Conservation (phyloP, 2,329 filamentous ascomycete species). For the Sclerotinia trifoliorum region DNA sequence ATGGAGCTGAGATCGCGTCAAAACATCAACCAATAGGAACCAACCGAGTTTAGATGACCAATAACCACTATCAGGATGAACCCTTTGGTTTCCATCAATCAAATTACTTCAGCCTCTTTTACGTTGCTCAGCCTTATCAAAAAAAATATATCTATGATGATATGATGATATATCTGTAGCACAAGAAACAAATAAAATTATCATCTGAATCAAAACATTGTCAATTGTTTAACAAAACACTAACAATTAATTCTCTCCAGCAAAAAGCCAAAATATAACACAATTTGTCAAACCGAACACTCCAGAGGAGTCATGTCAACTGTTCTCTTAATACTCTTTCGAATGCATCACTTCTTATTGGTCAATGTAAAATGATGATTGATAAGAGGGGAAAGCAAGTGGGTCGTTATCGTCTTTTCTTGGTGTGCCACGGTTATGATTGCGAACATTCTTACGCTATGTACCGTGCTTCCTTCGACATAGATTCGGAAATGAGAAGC, state of each 20-base stretch:
- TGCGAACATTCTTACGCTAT: background rate
- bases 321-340: background rate
- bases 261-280: background rate
- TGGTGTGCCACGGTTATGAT: background rate
- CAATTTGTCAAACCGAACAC: slow-evolving; percentile 13
- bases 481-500: background rate
- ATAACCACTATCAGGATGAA: background rate
- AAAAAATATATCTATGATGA: background rate
- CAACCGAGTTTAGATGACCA: background rate
- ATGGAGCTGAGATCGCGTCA: background rate
- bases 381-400: slow-evolving; percentile 10
- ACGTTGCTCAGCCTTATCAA: background rate
- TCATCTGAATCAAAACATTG: too few species aligned
- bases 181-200: background rate
- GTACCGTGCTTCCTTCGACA: background rate
- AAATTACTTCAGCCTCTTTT: background rate
- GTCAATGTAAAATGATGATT: background rate
- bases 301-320: slow-evolving; percentile 12
- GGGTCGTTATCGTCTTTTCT: slow-evolving; percentile 4
- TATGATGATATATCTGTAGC: background rate
- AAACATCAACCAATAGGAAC: background rate
- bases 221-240: too few species aligned
- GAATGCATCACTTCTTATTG: background rate
- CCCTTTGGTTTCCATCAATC: background rate
- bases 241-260: too few species aligned